Evolutionary conservation across 1,139 yeast species (phyloP).

Genomic region (Pneumocystis carinii): DNA sequence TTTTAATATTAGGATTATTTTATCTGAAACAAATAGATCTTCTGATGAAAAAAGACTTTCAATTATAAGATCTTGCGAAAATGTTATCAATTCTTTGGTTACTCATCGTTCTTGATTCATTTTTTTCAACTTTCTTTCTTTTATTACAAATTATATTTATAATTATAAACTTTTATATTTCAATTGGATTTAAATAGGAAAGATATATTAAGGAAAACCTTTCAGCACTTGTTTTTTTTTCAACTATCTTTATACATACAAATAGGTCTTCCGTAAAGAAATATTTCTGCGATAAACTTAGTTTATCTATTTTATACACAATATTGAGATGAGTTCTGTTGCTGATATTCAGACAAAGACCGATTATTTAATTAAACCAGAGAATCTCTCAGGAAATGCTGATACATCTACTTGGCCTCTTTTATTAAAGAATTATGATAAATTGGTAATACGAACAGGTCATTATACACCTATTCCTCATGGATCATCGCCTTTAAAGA

Average conservation of each 20-base stretch:
- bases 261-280: not conserved
- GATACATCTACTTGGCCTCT: constrained; percentile 95
- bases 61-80: not conserved
- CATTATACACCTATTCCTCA: constrained; percentile 25
- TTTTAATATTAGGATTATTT: not conserved
- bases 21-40: not conserved
- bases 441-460: constrained; percentile 70
- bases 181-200: too few species aligned
- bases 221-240: too few species aligned
- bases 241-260: not conserved
- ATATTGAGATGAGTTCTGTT: not conserved
- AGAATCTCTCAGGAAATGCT: constrained; percentile 52
- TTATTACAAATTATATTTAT: not conserved
- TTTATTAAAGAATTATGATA: constrained; percentile 82
- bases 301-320: not conserved
- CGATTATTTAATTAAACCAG: constrained; percentile 67
- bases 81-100: not conserved
- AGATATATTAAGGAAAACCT: too few species aligned
- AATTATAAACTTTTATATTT: not conserved
- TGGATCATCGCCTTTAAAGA: constrained; percentile 85
- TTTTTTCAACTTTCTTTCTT: not conserved
- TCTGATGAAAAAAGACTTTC: not conserved
- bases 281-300: not conserved
- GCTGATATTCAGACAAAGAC: not conserved
- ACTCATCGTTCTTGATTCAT: not conserved